phyloP scores from a whole-genome alignment of 306 rosid genomes.

The Pueraria montana region DNA sequence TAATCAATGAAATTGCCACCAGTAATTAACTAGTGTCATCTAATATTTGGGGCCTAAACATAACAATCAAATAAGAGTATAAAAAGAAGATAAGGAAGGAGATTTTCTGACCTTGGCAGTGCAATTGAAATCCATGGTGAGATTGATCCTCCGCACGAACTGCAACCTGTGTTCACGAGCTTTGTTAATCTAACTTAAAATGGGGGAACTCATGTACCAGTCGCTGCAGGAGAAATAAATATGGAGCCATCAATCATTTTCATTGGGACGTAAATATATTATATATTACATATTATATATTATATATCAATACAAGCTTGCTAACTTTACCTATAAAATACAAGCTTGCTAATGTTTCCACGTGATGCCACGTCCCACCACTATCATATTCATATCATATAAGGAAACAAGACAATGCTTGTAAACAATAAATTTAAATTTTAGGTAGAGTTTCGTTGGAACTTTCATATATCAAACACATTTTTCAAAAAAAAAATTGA shows the following conservation, averaged over 20 bases:
- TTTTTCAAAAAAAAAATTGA: too few species aligned
- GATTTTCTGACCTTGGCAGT: too few species aligned
- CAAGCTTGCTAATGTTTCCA: neutral
- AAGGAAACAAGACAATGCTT: neutral
- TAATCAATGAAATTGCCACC: too few species aligned
- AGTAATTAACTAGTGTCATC: neutral
- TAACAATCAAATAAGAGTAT: neutral
- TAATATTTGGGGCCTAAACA: neutral
- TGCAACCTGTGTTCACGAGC: slow-evolving; percentile 35
- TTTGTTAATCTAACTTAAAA: neutral
- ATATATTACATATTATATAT: neutral
- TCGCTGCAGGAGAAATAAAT: neutral
- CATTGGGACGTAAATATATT: slow-evolving; percentile 13
- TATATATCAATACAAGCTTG: neutral
- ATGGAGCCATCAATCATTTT: slow-evolving; percentile 35
- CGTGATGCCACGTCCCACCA: slow-evolving; percentile 15
- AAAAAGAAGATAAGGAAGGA: neutral
- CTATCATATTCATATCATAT: too few species aligned
- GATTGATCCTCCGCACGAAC: neutral
- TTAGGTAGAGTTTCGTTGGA: neutral
- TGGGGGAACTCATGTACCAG: neutral
- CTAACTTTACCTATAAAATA: too few species aligned
- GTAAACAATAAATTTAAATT: neutral
- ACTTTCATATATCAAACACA: neutral
- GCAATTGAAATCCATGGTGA: too few species aligned